These are phyloP conservation scores for Staphylotrichum tortipilum DNA, from an alignment of 495 filamentous ascomycete species.

Conservation along the genomic window DNA sequence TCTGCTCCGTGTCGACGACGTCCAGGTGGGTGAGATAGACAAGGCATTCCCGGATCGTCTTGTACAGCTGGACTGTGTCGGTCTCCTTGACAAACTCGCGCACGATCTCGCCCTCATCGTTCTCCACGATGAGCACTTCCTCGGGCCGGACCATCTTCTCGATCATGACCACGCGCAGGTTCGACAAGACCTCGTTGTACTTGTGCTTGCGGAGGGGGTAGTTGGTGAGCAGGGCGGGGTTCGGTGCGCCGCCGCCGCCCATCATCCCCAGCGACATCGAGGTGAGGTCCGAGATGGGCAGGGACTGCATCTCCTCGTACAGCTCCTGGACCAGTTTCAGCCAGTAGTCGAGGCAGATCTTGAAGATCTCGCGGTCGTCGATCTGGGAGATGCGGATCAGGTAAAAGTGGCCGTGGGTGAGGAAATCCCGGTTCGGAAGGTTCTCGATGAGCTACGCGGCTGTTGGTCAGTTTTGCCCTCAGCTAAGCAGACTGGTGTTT, in stretches of 20 bases:
- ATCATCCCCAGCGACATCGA: conserved; percentile 65
- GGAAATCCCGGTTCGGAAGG: conserved; percentile 85
- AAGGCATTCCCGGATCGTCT: conserved; percentile 93
- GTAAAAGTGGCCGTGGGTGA: conserved; percentile 94
- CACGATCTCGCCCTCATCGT: conserved; percentile 98
- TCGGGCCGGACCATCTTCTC: conserved; percentile 99
- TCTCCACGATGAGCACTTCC: conserved; percentile 98
- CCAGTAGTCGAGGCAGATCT: conserved; percentile 99
- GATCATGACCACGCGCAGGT: conserved; percentile 95
- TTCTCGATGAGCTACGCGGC: conserved; percentile 93
- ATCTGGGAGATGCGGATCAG: conserved; percentile 97
- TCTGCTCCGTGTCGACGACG: conserved; percentile 92
- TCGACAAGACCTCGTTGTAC: conserved; percentile 86
- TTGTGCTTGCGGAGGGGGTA: conserved; percentile 95
- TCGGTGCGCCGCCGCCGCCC: conserved; percentile 68
- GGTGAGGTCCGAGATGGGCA: conserved; percentile 86
- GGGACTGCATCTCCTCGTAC: conserved; percentile 95
- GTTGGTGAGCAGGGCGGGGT: conserved; percentile 70
- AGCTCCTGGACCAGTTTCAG: conserved; percentile 96
- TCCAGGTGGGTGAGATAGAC: conserved; percentile 97
- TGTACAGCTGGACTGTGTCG: conserved; percentile 98
- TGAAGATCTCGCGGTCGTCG: conserved; percentile 97
- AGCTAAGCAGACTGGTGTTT: too few relatives aligned
- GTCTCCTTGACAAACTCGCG: conserved; percentile 98
- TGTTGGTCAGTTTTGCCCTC: too few relatives aligned